These are phyloP conservation scores for Perkinsus marinus DNA, from an alignment of 169 alveolate species.

Conservation along the genomic window DNA sequence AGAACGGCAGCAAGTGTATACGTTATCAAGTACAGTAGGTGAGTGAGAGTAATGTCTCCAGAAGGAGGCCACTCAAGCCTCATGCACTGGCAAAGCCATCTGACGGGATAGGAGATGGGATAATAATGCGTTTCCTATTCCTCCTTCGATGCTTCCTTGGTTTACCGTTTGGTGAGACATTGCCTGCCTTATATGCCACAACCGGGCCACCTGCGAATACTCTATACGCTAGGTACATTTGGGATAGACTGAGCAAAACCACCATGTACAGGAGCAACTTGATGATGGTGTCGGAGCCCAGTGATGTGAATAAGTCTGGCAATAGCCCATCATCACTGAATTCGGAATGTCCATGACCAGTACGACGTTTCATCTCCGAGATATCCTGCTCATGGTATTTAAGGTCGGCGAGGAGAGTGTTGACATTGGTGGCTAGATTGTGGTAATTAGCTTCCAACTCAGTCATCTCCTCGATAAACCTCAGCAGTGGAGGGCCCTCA, in stretches of 20 bases:
- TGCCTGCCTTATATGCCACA: not conserved
- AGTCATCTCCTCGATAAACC: not conserved
- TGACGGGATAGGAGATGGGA: not conserved
- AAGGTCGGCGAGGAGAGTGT: not conserved
- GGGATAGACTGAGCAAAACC: not conserved
- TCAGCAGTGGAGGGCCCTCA: not conserved
- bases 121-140: not conserved
- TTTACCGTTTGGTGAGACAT: not conserved
- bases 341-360: not conserved
- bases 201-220: not conserved
- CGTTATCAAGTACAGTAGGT: too few species aligned
- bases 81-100: not conserved
- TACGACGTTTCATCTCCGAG: not conserved
- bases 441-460: not conserved
- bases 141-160: not conserved
- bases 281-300: not conserved
- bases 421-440: not conserved
- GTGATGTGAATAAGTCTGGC: not conserved
- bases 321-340: too few species aligned
- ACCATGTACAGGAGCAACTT: not conserved
- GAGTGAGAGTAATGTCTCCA: not conserved
- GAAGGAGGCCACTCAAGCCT: not conserved
- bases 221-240: not conserved
- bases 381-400: not conserved
- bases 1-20: not conserved